These are phyloP conservation scores for Talaromyces sp. DNA, from an alignment of 2,329 filamentous ascomycete species.

Conservation along the genomic window DNA sequence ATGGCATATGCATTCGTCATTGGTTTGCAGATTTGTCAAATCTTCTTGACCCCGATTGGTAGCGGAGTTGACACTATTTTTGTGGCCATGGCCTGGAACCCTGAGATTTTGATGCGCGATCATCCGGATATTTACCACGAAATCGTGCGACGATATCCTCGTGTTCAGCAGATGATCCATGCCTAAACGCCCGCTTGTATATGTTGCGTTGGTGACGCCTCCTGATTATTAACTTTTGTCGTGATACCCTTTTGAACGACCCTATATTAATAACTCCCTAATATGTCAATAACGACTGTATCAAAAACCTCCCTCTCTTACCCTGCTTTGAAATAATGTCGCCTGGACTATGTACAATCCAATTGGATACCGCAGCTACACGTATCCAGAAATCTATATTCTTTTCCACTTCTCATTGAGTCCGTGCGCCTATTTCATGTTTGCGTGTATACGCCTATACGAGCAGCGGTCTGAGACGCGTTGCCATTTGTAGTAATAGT, in stretches of 20 bases:
- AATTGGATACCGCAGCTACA: background rate
- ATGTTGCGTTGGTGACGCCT: background rate
- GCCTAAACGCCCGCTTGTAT: slow-evolving; percentile 36
- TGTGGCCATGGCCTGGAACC: slow-evolving; percentile 67
- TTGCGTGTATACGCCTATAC: background rate
- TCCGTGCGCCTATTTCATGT: background rate
- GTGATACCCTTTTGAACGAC: slow-evolving; percentile 1
- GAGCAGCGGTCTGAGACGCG: background rate
- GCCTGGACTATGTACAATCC: background rate
- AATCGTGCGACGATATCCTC: slow-evolving; percentile 78
- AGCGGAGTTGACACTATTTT: slow-evolving; percentile 92
- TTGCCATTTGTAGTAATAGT: background rate
- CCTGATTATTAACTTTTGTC: background rate
- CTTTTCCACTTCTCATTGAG: background rate
- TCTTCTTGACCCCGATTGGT: slow-evolving; percentile 82
- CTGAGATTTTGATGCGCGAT: slow-evolving; percentile 67
- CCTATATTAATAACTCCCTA: background rate
- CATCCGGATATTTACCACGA: slow-evolving; percentile 76
- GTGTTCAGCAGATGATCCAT: slow-evolving; percentile 74
- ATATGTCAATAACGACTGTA: background rate
- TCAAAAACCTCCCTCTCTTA: background rate
- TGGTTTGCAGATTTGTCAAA: slow-evolving; percentile 81
- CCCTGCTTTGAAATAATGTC: background rate
- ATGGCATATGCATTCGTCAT: slow-evolving; percentile 86
- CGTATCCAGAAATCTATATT: background rate